Conservation (phyloP, 345 rosid genomes). For the Passiflora organensis region DNA sequence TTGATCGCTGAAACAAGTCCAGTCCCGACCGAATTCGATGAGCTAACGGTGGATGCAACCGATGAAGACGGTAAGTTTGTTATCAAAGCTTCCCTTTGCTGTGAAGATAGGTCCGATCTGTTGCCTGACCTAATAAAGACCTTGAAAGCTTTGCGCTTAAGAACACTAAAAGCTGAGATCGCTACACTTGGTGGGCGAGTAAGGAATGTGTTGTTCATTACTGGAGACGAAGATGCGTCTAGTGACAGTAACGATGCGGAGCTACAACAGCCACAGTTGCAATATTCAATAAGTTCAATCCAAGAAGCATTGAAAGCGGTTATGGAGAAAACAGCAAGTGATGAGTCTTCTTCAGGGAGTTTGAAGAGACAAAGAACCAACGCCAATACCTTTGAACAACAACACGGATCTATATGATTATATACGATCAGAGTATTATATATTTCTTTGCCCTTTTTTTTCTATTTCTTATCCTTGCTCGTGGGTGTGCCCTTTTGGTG, state of each 20-base stretch:
- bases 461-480: neutral
- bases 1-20: constrained; percentile 75
- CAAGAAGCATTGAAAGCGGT: constrained; percentile 90
- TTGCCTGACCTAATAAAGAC: constrained; percentile 83
- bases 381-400: constrained; percentile 50
- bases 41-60: constrained; percentile 72
- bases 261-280: constrained; percentile 34
- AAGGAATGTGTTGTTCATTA: constrained; percentile 84
- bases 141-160: constrained; percentile 67
- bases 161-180: constrained; percentile 87
- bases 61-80: constrained; percentile 82
- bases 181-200: constrained; percentile 88
- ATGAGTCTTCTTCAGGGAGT: constrained; percentile 64
- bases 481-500: constrained; percentile 8
- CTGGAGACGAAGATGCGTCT: constrained; percentile 64
- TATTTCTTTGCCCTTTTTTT: neutral
- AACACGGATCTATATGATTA: constrained; percentile 53
- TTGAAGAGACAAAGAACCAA: constrained; percentile 80
- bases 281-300: constrained; percentile 60
- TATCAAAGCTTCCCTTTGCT: constrained; percentile 86
- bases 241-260: constrained; percentile 24
- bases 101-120: constrained; percentile 89
- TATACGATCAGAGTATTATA: constrained; percentile 4
- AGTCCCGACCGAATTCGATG: constrained; percentile 79
- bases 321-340: constrained; percentile 77